A percentile compares a stretch with the other conserved stretches of the same genome.
phyloP scores from a whole-genome alignment of 306 rosid species.

The Gleditsia sinensis region DNA sequence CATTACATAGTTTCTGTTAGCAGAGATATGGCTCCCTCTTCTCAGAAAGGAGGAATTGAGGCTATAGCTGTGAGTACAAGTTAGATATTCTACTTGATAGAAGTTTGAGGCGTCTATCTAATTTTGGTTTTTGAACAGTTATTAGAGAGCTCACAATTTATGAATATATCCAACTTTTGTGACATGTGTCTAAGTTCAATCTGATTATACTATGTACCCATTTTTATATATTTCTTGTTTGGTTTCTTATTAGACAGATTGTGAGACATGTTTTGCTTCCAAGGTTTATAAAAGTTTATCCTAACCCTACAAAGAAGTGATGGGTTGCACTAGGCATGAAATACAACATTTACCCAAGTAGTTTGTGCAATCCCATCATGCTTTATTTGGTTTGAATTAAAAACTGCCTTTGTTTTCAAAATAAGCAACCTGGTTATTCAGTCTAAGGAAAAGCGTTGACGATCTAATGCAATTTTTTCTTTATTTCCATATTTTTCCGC shows the following conservation, averaged over 20 bases:
- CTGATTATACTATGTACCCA: background rate
- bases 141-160: background rate
- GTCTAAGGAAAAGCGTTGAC: background rate
- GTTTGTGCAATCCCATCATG: background rate
- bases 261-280: background rate
- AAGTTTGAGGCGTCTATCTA: slow-evolving; percentile 1
- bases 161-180: background rate
- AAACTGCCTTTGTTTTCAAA: background rate
- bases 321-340: background rate
- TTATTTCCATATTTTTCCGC: background rate
- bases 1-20: slow-evolving; percentile 76
- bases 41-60: slow-evolving; percentile 74
- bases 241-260: background rate
- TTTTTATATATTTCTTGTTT: background rate
- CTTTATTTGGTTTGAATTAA: background rate
- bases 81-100: slow-evolving; percentile 9
- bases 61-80: slow-evolving; percentile 77
- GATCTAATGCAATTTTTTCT: no score
- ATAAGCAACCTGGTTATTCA: background rate
- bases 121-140: background rate
- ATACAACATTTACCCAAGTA: background rate
- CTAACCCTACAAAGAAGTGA: background rate
- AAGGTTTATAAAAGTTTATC: slow-evolving; percentile 4
- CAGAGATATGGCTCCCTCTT: slow-evolving; percentile 57
- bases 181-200: background rate